phyloP scores from a whole-genome alignment of 495 filamentous ascomycete genomes.

The Daldinia loculata region DNA sequence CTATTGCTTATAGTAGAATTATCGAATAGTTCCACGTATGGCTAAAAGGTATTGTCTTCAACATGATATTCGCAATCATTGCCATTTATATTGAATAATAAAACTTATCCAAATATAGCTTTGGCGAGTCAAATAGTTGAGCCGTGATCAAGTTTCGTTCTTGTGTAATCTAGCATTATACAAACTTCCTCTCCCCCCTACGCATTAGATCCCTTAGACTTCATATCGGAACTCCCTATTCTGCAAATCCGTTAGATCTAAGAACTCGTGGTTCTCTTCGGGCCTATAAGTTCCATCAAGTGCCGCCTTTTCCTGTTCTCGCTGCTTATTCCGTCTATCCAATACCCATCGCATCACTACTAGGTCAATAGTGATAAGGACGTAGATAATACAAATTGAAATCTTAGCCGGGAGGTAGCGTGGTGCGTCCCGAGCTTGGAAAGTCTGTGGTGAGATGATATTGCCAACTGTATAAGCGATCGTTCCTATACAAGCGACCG shows the following conservation, averaged over 20 bases:
- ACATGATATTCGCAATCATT: background rate
- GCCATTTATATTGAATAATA: no score
- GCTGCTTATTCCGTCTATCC: constrained; percentile 63
- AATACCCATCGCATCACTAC: constrained; percentile 59
- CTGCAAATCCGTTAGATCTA: constrained; percentile 73
- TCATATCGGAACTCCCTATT: constrained; percentile 74
- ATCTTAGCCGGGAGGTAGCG: constrained; percentile 74
- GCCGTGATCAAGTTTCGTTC: background rate
- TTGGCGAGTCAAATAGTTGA: background rate
- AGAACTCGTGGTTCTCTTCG: constrained; percentile 71
- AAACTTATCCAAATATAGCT: no score
- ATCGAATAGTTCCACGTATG: background rate
- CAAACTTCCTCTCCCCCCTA: background rate
- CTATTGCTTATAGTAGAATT: background rate
- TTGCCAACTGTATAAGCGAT: constrained; percentile 72
- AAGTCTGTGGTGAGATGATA: constrained; percentile 54
- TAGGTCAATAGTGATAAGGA: constrained; percentile 62
- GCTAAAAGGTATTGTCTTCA: background rate
- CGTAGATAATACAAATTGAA: constrained; percentile 67
- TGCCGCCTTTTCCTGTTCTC: constrained; percentile 68
- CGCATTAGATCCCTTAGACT: constrained; percentile 47
- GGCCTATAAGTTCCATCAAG: constrained; percentile 64
- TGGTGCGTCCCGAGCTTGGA: constrained; percentile 55
- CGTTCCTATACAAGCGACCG: constrained; percentile 72
- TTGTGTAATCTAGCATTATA: background rate